These are phyloP conservation scores for Trypanosoma platydactyli DNA, from an alignment of 208 protist species.

Conservation along the genomic window DNA sequence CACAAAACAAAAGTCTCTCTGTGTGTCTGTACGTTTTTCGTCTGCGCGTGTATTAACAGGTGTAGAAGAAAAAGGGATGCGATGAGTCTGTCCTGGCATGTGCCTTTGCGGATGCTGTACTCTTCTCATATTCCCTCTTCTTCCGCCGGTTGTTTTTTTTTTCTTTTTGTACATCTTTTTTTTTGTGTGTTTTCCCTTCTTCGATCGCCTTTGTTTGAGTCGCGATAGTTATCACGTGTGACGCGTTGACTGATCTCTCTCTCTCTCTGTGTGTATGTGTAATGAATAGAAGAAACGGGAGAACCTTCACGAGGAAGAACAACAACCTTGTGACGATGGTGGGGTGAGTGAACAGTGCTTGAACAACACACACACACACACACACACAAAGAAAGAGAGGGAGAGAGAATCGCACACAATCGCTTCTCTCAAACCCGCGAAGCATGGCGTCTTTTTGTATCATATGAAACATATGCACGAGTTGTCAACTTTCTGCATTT, in stretches of 20 bases:
- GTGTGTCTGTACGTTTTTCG: too few species aligned
- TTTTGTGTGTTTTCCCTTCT: slow-evolving; percentile 18
- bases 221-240: background rate
- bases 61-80: background rate
- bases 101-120: slow-evolving; percentile 3
- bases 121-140: slow-evolving; percentile 1
- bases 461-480: too few species aligned
- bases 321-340: too few species aligned
- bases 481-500: too few species aligned
- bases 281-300: background rate
- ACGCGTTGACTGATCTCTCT: slow-evolving; percentile 1
- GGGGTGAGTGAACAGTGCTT: too few species aligned
- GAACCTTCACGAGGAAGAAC: too few species aligned
- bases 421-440: too few species aligned
- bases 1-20: too few species aligned
- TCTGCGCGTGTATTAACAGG: too few species aligned
- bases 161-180: background rate
- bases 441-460: too few species aligned
- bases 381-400: background rate
- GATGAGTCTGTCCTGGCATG: too few species aligned
- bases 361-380: background rate
- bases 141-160: slow-evolving; percentile 12
- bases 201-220: slow-evolving; percentile 18
- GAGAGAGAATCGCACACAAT: slow-evolving; percentile 1
- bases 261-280: slow-evolving; percentile 10